Conservation (phyloP, 73 alveolate species). For the Paramecium biaurelia region DNA sequence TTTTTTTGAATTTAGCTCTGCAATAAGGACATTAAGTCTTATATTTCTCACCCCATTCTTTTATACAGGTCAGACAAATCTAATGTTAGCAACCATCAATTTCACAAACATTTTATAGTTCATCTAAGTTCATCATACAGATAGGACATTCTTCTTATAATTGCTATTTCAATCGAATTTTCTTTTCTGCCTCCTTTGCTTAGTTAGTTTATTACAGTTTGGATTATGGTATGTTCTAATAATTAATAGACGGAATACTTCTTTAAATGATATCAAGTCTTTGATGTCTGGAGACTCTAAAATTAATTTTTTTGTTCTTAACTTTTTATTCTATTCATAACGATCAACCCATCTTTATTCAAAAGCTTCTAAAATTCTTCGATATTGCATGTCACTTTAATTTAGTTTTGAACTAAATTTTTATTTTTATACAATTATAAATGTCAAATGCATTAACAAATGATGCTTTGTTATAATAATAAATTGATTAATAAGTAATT, state of each 20-base stretch:
- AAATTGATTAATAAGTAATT: neutral
- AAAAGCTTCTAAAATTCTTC: neutral
- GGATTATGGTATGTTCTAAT: neutral
- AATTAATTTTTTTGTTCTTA: neutral
- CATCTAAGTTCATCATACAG: neutral
- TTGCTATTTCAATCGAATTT: neutral
- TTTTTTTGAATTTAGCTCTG: neutral
- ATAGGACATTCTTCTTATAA: constrained; percentile 18
- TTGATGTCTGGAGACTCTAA: neutral
- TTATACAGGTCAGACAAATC: neutral
- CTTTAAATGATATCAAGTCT: neutral
- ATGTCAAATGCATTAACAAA: neutral
- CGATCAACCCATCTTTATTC: neutral
- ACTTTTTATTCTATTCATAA: neutral
- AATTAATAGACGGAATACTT: neutral
- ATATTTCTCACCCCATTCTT: constrained; percentile 22
- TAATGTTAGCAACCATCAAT: neutral
- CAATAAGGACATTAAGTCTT: constrained; percentile 22
- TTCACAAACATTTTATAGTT: neutral
- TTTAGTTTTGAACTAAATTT: neutral
- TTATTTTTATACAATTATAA: neutral
- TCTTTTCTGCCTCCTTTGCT: neutral
- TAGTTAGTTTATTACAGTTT: neutral
- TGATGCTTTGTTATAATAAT: neutral
- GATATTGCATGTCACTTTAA: neutral